phyloP scores from a whole-genome alignment of 1,284 basidiomycete genomes.

The Flammula alnicola region DNA sequence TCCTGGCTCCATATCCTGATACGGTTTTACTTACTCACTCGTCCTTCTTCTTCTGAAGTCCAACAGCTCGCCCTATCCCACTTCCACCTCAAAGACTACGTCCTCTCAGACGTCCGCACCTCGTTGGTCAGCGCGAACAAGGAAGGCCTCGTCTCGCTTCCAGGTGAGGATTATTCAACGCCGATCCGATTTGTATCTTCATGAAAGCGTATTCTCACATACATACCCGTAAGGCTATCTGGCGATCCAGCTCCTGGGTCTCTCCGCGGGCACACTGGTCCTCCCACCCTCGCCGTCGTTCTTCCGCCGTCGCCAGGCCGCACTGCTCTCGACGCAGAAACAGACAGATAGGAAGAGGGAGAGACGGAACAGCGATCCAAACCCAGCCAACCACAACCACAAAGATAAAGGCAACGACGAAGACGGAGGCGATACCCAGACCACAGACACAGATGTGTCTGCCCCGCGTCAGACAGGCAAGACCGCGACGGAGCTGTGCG shows the following conservation, averaged over 20 bases:
- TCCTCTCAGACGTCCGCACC: constrained; percentile 65
- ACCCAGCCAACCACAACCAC: too few relatives aligned
- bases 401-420: too few relatives aligned
- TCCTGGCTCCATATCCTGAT: too few relatives aligned
- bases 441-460: constrained; percentile 10
- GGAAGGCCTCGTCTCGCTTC: constrained; percentile 85
- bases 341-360: constrained; percentile 7
- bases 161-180: constrained; percentile 52
- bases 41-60: constrained; percentile 41
- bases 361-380: constrained; percentile 23
- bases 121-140: constrained; percentile 85
- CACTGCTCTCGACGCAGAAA: not conserved
- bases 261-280: constrained; percentile 82
- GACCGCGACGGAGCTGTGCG: constrained; percentile 75
- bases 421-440: not conserved
- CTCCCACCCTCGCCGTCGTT: constrained; percentile 79
- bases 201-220: constrained; percentile 5
- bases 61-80: constrained; percentile 72
- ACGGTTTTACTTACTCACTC: too few relatives aligned
- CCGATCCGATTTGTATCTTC: too few relatives aligned
- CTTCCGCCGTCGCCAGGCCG: constrained; percentile 57
- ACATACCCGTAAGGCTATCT: too few relatives aligned
- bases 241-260: constrained; percentile 86
- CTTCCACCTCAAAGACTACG: constrained; percentile 63
- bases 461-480: constrained; percentile 63